Percentiles rank a stretch among this genome's conserved stretches.
These are phyloP conservation scores for Phytopythium aichiense DNA, from an alignment of 352 stramenopile genomes.

Conservation along the genomic window DNA sequence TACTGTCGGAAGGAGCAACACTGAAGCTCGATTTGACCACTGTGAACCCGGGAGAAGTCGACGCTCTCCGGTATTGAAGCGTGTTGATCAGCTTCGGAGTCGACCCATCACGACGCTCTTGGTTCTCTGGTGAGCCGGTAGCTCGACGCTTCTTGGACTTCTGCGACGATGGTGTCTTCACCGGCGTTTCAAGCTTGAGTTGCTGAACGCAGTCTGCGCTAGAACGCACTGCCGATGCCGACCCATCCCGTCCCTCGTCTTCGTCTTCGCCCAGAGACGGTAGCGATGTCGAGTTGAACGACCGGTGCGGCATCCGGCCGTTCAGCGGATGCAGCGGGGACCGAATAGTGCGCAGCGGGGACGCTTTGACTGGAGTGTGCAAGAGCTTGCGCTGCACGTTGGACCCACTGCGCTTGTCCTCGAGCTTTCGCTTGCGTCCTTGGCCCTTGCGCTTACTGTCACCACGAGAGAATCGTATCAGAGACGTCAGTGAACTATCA, in stretches of 20 bases:
- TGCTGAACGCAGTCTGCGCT: background rate
- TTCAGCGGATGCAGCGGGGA: slow-evolving; percentile 44
- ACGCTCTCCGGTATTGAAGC: background rate
- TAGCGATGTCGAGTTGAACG: slow-evolving; percentile 6
- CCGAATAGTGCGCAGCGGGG: slow-evolving; percentile 12
- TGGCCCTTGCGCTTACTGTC: slow-evolving; percentile 56
- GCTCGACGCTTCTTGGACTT: background rate
- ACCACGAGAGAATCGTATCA: background rate
- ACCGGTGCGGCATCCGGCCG: slow-evolving; percentile 18
- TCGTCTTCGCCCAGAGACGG: slow-evolving; percentile 5
- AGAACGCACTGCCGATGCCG: background rate
- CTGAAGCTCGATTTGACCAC: background rate
- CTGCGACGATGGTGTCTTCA: background rate
- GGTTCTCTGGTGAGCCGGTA: background rate
- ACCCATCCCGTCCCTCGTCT: background rate
- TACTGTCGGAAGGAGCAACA: background rate
- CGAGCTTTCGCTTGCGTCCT: slow-evolving; percentile 49
- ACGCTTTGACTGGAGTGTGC: slow-evolving; percentile 60
- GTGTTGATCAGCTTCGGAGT: background rate
- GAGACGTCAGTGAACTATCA: background rate
- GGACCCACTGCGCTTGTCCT: slow-evolving; percentile 25
- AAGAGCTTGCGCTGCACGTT: slow-evolving; percentile 71
- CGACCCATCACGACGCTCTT: background rate
- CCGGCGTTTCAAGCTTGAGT: background rate
- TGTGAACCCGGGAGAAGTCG: background rate